A percentile compares a stretch with the other conserved stretches of the same genome.
These are phyloP conservation scores for Porodaedalea pini DNA, from an alignment of 1,284 basidiomycete genomes.

Conservation along the genomic window DNA sequence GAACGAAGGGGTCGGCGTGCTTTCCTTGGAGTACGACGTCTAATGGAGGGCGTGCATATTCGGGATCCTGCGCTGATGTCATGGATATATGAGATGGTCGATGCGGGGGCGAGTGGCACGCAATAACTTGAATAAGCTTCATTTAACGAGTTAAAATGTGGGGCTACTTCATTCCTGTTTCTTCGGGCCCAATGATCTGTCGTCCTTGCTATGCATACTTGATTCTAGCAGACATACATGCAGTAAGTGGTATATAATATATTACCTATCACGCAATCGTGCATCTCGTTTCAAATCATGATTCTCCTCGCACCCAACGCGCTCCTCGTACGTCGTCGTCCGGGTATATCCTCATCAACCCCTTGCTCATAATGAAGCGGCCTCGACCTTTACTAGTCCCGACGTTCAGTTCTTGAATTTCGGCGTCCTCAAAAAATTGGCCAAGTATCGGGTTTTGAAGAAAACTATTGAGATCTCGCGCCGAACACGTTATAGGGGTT, in stretches of 20 bases:
- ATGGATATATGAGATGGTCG: slow-evolving; percentile 78
- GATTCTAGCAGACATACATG: background rate
- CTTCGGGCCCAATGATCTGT: too few species aligned
- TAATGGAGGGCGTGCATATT: slow-evolving; percentile 64
- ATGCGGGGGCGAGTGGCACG: slow-evolving; percentile 38
- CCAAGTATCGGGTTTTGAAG: slow-evolving; percentile 27
- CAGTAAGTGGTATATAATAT: background rate
- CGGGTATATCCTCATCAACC: slow-evolving; percentile 17
- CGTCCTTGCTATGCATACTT: too few species aligned
- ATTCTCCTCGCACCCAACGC: slow-evolving; percentile 7
- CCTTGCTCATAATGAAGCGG: slow-evolving; percentile 21
- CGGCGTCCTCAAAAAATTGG: slow-evolving; percentile 35
- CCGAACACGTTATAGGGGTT: background rate
- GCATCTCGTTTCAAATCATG: background rate
- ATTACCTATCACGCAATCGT: background rate
- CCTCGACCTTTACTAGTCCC: slow-evolving; percentile 6
- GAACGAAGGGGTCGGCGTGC: slow-evolving; percentile 64
- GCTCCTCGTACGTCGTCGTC: slow-evolving; percentile 19
- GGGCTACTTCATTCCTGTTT: too few species aligned
- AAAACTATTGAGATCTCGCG: slow-evolving; percentile 17
- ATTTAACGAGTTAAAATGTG: too few species aligned
- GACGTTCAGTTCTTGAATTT: slow-evolving; percentile 10
- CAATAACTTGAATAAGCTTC: too few species aligned
- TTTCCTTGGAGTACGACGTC: slow-evolving; percentile 55
- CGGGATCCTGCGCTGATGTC: slow-evolving; percentile 66